phyloP scores from a whole-genome alignment of 2,329 filamentous ascomycete species.

The Trichoderma semiorbis region DNA sequence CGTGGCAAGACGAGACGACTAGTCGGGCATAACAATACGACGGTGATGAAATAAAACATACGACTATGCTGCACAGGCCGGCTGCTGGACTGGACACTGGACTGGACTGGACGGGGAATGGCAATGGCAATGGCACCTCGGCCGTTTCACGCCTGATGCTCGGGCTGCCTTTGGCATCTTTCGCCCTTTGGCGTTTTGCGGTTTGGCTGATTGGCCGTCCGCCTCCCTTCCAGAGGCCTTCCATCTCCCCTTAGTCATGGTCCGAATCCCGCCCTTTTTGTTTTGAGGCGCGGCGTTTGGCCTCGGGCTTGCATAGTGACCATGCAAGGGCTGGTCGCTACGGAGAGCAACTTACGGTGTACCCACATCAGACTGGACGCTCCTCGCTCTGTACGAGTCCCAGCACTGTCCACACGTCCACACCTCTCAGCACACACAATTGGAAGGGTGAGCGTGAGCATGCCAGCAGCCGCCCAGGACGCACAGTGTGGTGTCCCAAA shows the following conservation, averaged over 20 bases:
- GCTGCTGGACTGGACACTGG: background rate
- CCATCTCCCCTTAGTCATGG: conserved; percentile 9
- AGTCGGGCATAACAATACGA: background rate
- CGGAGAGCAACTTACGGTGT: conserved; percentile 7
- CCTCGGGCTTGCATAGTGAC: background rate
- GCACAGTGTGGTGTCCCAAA: conserved; percentile 13
- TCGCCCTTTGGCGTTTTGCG: background rate
- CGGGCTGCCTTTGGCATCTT: background rate
- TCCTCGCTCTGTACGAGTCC: background rate
- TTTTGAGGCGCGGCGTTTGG: background rate
- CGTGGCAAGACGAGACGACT: conserved; percentile 10
- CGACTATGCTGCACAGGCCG: background rate
- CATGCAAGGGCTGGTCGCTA: conserved; percentile 12
- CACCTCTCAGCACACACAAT: background rate
- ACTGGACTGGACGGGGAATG: background rate
- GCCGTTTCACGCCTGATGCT: background rate
- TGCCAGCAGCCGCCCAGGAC: conserved; percentile 12
- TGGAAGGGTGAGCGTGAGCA: background rate
- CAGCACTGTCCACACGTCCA: background rate
- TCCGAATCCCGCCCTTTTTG: background rate
- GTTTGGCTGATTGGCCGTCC: background rate
- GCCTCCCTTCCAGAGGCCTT: conserved; percentile 8
- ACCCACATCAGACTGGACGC: background rate
- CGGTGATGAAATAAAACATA: conserved; percentile 7
- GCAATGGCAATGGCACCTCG: background rate